These are phyloP conservation scores for Leptographium radiaticola DNA, from an alignment of 2,329 filamentous ascomycete species.

Conservation along the genomic window DNA sequence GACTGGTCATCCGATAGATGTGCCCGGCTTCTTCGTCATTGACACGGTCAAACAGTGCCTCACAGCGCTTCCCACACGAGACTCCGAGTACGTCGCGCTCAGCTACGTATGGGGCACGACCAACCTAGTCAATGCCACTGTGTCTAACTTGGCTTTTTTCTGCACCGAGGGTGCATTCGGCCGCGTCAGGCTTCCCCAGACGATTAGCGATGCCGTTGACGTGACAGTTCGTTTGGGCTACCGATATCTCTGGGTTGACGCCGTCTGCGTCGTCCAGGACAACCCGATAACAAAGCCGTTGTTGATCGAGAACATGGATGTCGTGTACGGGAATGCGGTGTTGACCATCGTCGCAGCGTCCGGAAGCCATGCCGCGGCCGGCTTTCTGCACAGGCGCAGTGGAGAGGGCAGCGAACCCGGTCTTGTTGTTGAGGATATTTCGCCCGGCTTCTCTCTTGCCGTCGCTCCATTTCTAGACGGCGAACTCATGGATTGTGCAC, in stretches of 20 bases:
- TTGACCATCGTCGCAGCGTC: background rate
- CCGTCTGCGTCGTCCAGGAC: background rate
- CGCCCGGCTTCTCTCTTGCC: background rate
- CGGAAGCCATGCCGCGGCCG: background rate
- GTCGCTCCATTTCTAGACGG: background rate
- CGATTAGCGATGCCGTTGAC: background rate
- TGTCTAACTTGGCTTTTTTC: background rate
- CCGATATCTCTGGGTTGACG: background rate
- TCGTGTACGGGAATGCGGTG: background rate
- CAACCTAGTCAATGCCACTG: background rate
- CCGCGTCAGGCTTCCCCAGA: background rate
- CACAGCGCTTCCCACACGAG: background rate
- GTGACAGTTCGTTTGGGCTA: background rate
- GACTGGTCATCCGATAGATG: background rate
- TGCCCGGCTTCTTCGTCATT: background rate
- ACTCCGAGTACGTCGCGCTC: background rate
- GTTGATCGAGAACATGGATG: background rate
- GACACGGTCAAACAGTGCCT: background rate
- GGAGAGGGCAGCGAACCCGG: background rate
- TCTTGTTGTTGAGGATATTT: background rate
- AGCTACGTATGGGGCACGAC: background rate
- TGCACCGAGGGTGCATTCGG: background rate
- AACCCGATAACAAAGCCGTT: background rate
- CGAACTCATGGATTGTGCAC: background rate
- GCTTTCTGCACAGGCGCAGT: background rate